Evolutionary conservation across 345 rosid genomes (phyloP), one percentile per base, ranked within the genome.

Genomic region (Sonneratia alba): DNA sequence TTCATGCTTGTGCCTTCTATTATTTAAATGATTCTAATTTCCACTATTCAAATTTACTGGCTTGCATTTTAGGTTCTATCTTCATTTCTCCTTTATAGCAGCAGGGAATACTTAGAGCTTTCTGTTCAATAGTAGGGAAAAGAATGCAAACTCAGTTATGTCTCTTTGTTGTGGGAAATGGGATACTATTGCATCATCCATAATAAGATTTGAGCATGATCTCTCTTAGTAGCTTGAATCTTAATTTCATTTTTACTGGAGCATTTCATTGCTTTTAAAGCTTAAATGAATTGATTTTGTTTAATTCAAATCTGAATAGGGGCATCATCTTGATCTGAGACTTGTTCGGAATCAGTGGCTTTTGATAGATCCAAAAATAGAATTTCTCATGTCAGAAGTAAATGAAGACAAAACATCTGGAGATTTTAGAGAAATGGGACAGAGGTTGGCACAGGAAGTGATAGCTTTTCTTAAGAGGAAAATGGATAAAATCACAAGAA

Each of bases 291-390:
- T 24, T 70, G 63, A 57, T 19, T 70, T 51, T 34, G 27, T 36
- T 45, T 56, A 68, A 9, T 47, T 37, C 21, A 47, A 72, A 69
- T 48, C 32, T 45, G 42, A n/a, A 71, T 70, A 92, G 98, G 99
- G 98, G 71, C 96, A 95, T 83, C 98, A 95, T 80, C 86, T 95
- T 81, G 99, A 95, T 85, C 80, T 95, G 65, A 84, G 99, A 75
- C 98, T 90, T 77, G 83, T 92, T 42, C 84, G 98, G 59, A 95
- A 92, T 79, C 98, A 92, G 51, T 95, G 99, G 99, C 97, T 95
- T 76, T 75, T 95, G 86, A 84, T 95, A 72, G 98, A 95, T 80
- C 90, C 96, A 15, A 87, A 80, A 84, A 82, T 86, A 74, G 91
- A 95, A 79, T 85, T 92, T 83, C 97, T 95, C 40, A 92, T 95